phyloP scores from a whole-genome alignment of 2,329 filamentous ascomycete species.

The Zymoseptoria brevis region DNA sequence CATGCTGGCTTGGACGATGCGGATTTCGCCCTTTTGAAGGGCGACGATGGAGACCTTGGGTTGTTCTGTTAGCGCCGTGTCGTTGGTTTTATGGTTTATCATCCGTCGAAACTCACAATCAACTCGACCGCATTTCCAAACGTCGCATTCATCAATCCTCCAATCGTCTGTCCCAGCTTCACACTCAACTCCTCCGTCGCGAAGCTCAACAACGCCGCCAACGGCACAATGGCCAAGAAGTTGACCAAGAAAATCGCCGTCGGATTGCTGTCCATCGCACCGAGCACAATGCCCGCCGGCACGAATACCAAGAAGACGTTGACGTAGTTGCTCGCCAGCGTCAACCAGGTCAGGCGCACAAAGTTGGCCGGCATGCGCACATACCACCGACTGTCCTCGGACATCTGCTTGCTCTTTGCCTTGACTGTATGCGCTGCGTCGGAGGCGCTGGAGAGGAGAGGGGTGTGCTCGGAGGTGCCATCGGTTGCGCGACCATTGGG shows the following conservation, averaged over 20 bases:
- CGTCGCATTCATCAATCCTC: slow-evolving; percentile 66
- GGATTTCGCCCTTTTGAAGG: slow-evolving; percentile 73
- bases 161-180: slow-evolving; percentile 64
- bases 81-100: too few species aligned
- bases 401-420: slow-evolving; percentile 8
- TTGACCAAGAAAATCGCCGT: slow-evolving; percentile 67
- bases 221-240: slow-evolving; percentile 71
- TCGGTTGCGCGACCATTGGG: slow-evolving; percentile 14
- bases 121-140: slow-evolving; percentile 75
- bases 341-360: slow-evolving; percentile 30
- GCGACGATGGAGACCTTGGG: slow-evolving; percentile 70
- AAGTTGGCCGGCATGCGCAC: slow-evolving; percentile 17
- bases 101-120: slow-evolving; percentile 41
- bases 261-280: slow-evolving; percentile 54
- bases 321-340: slow-evolving; percentile 47
- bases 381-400: slow-evolving; percentile 14
- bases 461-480: slow-evolving; percentile 21
- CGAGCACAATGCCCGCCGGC: slow-evolving; percentile 63
- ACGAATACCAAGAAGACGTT: slow-evolving; percentile 69
- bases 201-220: slow-evolving; percentile 66
- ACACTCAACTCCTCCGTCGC: slow-evolving; percentile 69
- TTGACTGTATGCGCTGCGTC: slow-evolving; percentile 11
- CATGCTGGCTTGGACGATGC: slow-evolving; percentile 97
- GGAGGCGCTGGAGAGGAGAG: slow-evolving; percentile 18
- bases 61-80: neutral